phyloP scores from a whole-genome alignment of 371 early-diverging fungal species.

The Apophysomyces ossiformis region DNA sequence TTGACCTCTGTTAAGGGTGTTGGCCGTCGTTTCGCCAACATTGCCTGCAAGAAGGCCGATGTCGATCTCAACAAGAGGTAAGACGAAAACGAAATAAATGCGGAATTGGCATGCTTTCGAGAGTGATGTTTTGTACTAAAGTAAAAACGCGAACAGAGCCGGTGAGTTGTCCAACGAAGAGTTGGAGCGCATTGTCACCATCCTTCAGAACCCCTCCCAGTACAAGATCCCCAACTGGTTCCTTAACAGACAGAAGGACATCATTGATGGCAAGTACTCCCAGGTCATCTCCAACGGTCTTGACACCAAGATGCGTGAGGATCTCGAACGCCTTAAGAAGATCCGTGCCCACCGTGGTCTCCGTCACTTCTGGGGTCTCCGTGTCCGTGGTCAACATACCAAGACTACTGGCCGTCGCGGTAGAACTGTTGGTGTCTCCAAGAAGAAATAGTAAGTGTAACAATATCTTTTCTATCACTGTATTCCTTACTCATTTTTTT shows the following conservation, averaged over 20 bases:
- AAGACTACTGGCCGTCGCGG: slow-evolving; percentile 98
- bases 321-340: slow-evolving; percentile 95
- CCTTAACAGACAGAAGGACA: slow-evolving; percentile 98
- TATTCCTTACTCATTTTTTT: neutral
- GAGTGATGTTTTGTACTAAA: too few relatives aligned
- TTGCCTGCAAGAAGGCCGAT: slow-evolving; percentile 97
- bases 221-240: slow-evolving; percentile 98
- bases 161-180: slow-evolving; percentile 96
- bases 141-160: slow-evolving; percentile 59
- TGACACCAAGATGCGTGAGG: slow-evolving; percentile 95
- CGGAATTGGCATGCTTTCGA: neutral
- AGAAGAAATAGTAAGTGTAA: slow-evolving; percentile 76
- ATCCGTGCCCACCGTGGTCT: slow-evolving; percentile 92
- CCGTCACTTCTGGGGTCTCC: slow-evolving; percentile 95
- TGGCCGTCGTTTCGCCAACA: slow-evolving; percentile 96
- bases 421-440: slow-evolving; percentile 94
- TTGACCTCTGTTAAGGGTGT: slow-evolving; percentile 97
- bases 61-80: slow-evolving; percentile 91
- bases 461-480: neutral
- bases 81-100: slow-evolving; percentile 1
- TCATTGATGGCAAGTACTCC: slow-evolving; percentile 87
- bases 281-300: slow-evolving; percentile 94
- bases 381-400: slow-evolving; percentile 92
- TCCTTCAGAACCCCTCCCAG: slow-evolving; percentile 89
- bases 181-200: slow-evolving; percentile 84